Base-by-base conservation (phyloP, 1,284 basidiomycete genomes). In the Blastosporella zonata region DNA sequence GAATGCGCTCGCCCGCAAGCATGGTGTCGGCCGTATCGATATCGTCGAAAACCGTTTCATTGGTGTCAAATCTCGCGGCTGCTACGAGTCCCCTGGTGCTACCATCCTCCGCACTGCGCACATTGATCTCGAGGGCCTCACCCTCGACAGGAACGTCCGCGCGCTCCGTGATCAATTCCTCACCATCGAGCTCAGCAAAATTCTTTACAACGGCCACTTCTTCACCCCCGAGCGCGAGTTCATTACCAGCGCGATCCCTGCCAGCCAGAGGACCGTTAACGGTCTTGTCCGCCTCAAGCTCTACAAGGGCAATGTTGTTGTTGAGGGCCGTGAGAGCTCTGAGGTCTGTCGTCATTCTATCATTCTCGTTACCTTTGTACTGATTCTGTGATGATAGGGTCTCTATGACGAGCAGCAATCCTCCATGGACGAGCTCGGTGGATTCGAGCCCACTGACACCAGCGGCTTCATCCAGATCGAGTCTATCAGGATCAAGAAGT, bases 31-130 rank as follows among this genome's bases (percentile, higher is more conserved):
- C 41, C 86, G 96, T 55, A 89, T 97, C 71, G 96, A 99, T 71
- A 98, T 99, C 66, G 97, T 99, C 63, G 96, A 99, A 77, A 99
- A 99, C 78, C 84, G 96, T 48, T 98, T 97, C 78, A 98, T 99
- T 68, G 96, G 96, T 55, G 95, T 99, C 68, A 99, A 99, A 75
- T 94, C 90, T 49, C 90, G 96, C 48, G 96, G 96, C 29, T 99
- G 97, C 76, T 99, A 99, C 78, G 96, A 99, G 72, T 90, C 90
- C 6, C 96, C 96, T 15, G 96, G 86, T 17, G 96, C 93, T 38
- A 97, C 95, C 50, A 97, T 99, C 71, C 80, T 99, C 41, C 92
- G 95, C 59, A 85, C 81, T 15, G 96, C 96, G 10, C 96, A 99
- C 74, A 80, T 99, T 71, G 97, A 98, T 64, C 74, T 99, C 59